Conservation (phyloP, 176 grass and related monocot genomes). For the Paspalum vaginatum region DNA sequence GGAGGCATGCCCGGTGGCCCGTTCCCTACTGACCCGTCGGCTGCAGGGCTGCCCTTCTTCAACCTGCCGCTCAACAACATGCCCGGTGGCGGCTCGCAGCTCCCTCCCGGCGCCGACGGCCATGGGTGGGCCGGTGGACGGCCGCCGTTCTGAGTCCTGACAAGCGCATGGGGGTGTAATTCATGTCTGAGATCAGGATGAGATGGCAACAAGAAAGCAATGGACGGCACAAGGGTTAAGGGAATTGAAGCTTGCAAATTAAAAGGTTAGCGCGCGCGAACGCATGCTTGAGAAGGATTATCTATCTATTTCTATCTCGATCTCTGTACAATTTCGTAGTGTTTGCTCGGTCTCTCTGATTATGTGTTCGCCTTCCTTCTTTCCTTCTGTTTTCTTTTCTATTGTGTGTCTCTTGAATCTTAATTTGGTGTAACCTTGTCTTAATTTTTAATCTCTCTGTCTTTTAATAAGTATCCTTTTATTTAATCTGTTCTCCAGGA, state of each 20-base stretch:
- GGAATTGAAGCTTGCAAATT: slow-evolving; percentile 43
- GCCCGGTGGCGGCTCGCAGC: slow-evolving; percentile 51
- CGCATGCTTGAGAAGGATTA: slow-evolving; percentile 40
- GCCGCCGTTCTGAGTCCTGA: slow-evolving; percentile 90
- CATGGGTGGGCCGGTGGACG: slow-evolving; percentile 56
- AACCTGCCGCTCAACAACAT: slow-evolving; percentile 88
- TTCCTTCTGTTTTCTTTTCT: slow-evolving; percentile 22
- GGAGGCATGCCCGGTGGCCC: slow-evolving; percentile 48
- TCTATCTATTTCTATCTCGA: slow-evolving; percentile 53
- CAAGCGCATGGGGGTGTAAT: slow-evolving; percentile 26
- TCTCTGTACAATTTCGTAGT: slow-evolving; percentile 66
- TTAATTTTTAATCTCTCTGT: slow-evolving; percentile 47
- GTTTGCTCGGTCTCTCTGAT: slow-evolving; percentile 45
- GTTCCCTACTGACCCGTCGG: slow-evolving; percentile 76
- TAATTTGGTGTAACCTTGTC: slow-evolving; percentile 51
- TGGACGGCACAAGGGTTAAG: slow-evolving; percentile 36
- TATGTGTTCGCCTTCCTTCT: slow-evolving; percentile 47
- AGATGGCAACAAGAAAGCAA: slow-evolving; percentile 50
- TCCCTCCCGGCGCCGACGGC: slow-evolving; percentile 66
- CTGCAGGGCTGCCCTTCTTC: slow-evolving; percentile 77
- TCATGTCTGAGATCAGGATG: slow-evolving; percentile 27
- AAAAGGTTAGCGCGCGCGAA: slow-evolving; percentile 75
- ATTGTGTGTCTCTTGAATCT: slow-evolving; percentile 41
- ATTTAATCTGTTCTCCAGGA: slow-evolving; percentile 45
- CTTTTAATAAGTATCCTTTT: slow-evolving; percentile 42